Percentiles rank a stretch among this genome's conserved stretches.
Evolutionary conservation across 169 alveolate genomes (phyloP).

Genomic region (Plasmodium cynomolgi): DNA sequence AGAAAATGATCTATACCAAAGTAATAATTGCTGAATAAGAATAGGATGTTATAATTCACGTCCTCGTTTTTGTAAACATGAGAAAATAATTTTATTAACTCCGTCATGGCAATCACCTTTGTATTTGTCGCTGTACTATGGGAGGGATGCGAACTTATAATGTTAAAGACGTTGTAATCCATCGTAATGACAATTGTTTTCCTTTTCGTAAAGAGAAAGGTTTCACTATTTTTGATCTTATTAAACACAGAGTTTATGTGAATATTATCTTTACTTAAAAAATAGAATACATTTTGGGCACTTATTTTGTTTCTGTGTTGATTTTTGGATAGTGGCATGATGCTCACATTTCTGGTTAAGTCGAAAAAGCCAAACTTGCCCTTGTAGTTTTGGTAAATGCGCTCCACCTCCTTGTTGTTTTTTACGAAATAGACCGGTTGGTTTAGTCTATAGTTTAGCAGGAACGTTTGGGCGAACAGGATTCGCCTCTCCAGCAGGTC

Average conservation of each 20-base stretch:
- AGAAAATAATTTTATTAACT: slow-evolving; percentile 36
- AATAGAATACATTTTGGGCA: slow-evolving; percentile 27
- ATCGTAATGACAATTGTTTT: slow-evolving; percentile 31
- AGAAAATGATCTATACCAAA: slow-evolving; percentile 49
- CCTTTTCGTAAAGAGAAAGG: slow-evolving; percentile 56
- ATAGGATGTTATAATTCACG: slow-evolving; percentile 49
- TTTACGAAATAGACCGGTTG: slow-evolving; percentile 60
- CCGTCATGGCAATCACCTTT: background rate
- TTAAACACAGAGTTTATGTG: slow-evolving; percentile 50
- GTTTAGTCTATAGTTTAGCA: slow-evolving; percentile 49
- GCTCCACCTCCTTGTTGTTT: slow-evolving; percentile 40
- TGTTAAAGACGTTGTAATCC: slow-evolving; percentile 49
- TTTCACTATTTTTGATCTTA: slow-evolving; percentile 25
- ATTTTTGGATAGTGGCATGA: slow-evolving; percentile 27
- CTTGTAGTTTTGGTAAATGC: slow-evolving; percentile 51
- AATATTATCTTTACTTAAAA: slow-evolving; percentile 54
- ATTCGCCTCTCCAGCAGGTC: slow-evolving; percentile 52
- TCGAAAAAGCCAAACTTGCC: slow-evolving; percentile 46
- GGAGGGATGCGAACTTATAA: slow-evolving; percentile 14
- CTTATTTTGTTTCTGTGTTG: background rate
- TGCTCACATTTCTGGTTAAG: slow-evolving; percentile 65
- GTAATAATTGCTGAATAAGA: slow-evolving; percentile 60
- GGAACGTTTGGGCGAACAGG: slow-evolving; percentile 13
- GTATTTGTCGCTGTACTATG: slow-evolving; percentile 56
- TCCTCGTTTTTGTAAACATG: slow-evolving; percentile 51